phyloP scores from a whole-genome alignment of 768 basidiomycete species.

The Asterophora parasitica region DNA sequence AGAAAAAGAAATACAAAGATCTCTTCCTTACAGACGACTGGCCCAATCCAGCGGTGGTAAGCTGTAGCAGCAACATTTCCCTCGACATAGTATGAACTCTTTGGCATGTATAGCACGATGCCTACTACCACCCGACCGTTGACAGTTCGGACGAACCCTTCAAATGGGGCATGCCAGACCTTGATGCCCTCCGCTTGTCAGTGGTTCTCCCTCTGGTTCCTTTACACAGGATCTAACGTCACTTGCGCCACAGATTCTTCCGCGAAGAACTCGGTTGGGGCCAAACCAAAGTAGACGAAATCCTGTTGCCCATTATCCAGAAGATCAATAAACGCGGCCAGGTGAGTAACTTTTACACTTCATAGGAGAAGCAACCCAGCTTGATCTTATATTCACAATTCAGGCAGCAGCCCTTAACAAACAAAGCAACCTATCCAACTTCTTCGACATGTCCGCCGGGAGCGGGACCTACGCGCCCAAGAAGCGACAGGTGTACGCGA shows the following conservation, averaged over 20 bases:
- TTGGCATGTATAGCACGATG: conserved; percentile 59
- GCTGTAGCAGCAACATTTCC: conserved; percentile 22
- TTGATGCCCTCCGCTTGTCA: conserved; percentile 84
- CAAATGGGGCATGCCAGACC: conserved; percentile 95
- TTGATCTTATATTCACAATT: not conserved
- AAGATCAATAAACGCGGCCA: conserved; percentile 80
- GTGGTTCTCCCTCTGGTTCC: not conserved
- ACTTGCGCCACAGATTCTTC: conserved; percentile 47
- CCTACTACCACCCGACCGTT: conserved; percentile 88
- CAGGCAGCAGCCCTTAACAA: conserved; percentile 63
- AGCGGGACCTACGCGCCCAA: conserved; percentile 71
- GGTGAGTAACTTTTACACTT: conserved; percentile 27
- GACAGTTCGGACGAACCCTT: conserved; percentile 92
- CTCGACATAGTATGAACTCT: not conserved
- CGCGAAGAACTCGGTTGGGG: conserved; percentile 79
- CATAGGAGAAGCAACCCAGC: not conserved
- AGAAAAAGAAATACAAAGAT: conserved; percentile 90
- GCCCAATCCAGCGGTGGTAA: conserved; percentile 89
- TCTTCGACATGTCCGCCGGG: conserved; percentile 67
- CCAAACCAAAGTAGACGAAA: conserved; percentile 79
- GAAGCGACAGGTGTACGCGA: conserved; percentile 75
- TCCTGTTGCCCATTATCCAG: conserved; percentile 88
- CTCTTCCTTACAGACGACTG: conserved; percentile 79
- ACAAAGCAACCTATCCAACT: conserved; percentile 73
- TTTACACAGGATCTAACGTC: too few species aligned